Percentiles rank a stretch among this genome's conserved stretches.
phyloP scores from a whole-genome alignment of 805 yeast genomes.

The Spathaspora sp. region DNA sequence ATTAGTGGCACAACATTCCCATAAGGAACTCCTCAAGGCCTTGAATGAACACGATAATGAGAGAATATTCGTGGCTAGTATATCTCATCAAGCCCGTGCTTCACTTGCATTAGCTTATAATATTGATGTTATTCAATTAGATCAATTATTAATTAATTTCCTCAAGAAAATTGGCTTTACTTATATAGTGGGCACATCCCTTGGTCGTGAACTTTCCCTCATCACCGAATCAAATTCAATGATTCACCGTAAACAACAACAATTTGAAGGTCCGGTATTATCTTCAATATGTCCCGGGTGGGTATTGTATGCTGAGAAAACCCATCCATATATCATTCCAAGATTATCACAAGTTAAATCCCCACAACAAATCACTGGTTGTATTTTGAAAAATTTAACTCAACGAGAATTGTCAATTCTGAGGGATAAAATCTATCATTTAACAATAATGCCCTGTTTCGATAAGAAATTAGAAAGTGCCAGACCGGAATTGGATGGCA shows the following conservation, averaged over 20 bases:
- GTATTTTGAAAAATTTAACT: conserved; percentile 56
- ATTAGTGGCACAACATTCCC: conserved; percentile 85
- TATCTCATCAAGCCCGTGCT: conserved; percentile 83
- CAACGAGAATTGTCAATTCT: conserved; percentile 25
- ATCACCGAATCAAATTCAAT: conserved; percentile 34
- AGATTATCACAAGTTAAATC: conserved; percentile 72
- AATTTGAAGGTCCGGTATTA: conserved; percentile 44
- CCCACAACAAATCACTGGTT: conserved; percentile 92
- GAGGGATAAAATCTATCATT: conserved; percentile 59
- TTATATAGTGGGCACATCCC: conserved; percentile 78
- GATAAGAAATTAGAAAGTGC: conserved; percentile 96
- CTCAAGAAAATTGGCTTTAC: conserved; percentile 59
- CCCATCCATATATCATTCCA: conserved; percentile 81
- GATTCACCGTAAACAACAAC: conserved; percentile 39
- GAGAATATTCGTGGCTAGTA: conserved; percentile 63
- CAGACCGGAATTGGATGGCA: conserved; percentile 57
- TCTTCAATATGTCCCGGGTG: conserved; percentile 92
- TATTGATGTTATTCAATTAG: conserved; percentile 52
- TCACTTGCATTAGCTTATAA: conserved; percentile 71
- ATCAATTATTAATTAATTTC: conserved; percentile 55
- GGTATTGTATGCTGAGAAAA: conserved; percentile 93
- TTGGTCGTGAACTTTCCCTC: conserved; percentile 71
- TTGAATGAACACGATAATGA: conserved; percentile 25
- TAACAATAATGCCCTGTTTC: conserved; percentile 94
- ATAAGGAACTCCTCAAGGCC: conserved; percentile 67